Evolutionary conservation across 106 monocot species (phyloP), one percentile per base, ranked within the genome.

Genomic region (Dendrobium catenatum): DNA sequence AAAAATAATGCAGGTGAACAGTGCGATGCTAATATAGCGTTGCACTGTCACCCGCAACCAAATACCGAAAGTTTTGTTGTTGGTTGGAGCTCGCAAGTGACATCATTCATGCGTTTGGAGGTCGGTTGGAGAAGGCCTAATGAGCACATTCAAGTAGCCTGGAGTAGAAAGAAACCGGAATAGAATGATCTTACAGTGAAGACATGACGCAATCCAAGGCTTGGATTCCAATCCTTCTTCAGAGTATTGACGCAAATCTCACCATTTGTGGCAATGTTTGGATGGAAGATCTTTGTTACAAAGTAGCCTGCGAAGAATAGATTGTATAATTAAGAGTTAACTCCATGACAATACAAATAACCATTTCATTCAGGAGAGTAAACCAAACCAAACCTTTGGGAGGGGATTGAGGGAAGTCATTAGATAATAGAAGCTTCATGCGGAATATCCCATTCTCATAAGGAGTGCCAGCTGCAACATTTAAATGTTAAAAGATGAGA

Each of bases 161-260:
- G 51, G 18, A 20, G 19, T 24, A 42, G n/a, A 41, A 40, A 44
- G 17, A 11, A 41, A 74, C 42, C 4, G 42, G 19, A 4, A 11
- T 48, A 46, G 42, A 80, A 13, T 61, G 26, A 82, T 75, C 91
- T 89, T 87, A 96, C 96, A 80, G 90, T 76, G 66, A 96, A 77
- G 74, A 96, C 88, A 88, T 96, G 96, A 16, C 91, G 77, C 61
- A 96, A 86, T 41, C 97, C 97, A 72, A 93, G 91, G 48, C 75
- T 92, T 64, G 97, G 97, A 85, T 95, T 98, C 97, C 97, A 98
- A 79, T 98, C 97, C 82, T 90, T 98, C 67, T 98, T 98, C 82
- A 98, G 80, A 5, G 93, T 98, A 86, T 98, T 95, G 42, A 94
- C 94, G 82, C 97, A 98, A 77, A 98, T 98, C 78, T 98, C 97